Evolutionary conservation across 2,329 filamentous ascomycete genomes (phyloP).

Genomic region (Septoria petroselini): DNA sequence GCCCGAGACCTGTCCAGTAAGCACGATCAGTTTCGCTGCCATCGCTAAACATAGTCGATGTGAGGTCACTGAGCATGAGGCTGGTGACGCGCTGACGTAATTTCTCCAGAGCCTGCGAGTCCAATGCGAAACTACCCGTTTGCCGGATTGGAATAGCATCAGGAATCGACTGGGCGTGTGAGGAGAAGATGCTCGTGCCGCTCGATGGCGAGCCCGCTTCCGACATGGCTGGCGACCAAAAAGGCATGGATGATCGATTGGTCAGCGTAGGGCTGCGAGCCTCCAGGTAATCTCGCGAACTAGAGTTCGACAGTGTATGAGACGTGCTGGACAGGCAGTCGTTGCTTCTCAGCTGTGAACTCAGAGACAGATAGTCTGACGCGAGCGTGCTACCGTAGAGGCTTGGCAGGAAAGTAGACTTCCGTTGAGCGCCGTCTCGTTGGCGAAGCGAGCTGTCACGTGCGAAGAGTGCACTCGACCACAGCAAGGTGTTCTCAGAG

Average conservation of each 20-base stretch:
- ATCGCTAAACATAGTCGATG: slow-evolving; percentile 76
- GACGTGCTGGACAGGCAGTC: slow-evolving; percentile 31
- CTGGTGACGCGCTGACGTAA: slow-evolving; percentile 69
- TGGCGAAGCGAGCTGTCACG: slow-evolving; percentile 49
- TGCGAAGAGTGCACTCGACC: slow-evolving; percentile 85
- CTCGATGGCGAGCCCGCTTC: slow-evolving; percentile 62
- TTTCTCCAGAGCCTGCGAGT: slow-evolving; percentile 49
- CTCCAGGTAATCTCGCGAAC: slow-evolving; percentile 64
- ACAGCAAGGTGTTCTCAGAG: slow-evolving; percentile 79
- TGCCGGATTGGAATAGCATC: slow-evolving; percentile 15
- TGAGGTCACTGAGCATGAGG: slow-evolving; percentile 82
- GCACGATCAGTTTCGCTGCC: slow-evolving; percentile 92
- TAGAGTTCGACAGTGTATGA: slow-evolving; percentile 32
- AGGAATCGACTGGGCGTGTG: slow-evolving; percentile 19
- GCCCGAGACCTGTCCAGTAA: slow-evolving; percentile 63
- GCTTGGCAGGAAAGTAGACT: slow-evolving; percentile 14
- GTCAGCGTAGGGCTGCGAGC: slow-evolving; percentile 65
- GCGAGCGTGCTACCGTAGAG: slow-evolving; percentile 17
- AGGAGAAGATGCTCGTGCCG: slow-evolving; percentile 55
- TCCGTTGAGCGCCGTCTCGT: slow-evolving; percentile 4
- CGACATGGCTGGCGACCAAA: slow-evolving; percentile 84
- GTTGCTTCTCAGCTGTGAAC: slow-evolving; percentile 26
- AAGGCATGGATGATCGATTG: slow-evolving; percentile 73
- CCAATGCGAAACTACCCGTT: slow-evolving; percentile 37
- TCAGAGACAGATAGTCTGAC: slow-evolving; percentile 24